These are phyloP conservation scores for Podospora didyma DNA, from an alignment of 495 filamentous ascomycete genomes.

Conservation along the genomic window DNA sequence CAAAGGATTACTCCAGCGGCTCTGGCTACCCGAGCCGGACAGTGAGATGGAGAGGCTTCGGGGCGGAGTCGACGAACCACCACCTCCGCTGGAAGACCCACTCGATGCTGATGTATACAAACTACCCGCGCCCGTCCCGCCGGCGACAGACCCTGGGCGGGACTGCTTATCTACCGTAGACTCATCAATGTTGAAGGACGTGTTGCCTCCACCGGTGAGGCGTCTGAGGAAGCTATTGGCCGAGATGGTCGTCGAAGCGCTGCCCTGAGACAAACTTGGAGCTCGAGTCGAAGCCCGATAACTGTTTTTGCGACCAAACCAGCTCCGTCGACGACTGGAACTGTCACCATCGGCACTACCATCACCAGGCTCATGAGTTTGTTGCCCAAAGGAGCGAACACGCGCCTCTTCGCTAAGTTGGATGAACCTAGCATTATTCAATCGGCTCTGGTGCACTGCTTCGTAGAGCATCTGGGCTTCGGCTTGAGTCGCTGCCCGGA, in stretches of 20 bases:
- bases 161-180: conserved; percentile 47
- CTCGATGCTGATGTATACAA: conserved; percentile 50
- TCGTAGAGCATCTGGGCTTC: conserved; percentile 80
- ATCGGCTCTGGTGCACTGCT: conserved; percentile 75
- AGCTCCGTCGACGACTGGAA: conserved; percentile 40
- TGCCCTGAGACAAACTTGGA: conserved; percentile 40
- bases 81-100: conserved; percentile 42
- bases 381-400: conserved; percentile 44
- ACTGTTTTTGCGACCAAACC: conserved; percentile 58
- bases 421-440: conserved; percentile 85
- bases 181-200: conserved; percentile 74
- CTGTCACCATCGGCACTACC: conserved; percentile 34
- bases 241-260: conserved; percentile 56
- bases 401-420: conserved; percentile 64
- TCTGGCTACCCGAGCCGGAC: conserved; percentile 36
- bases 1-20: conserved; percentile 49
- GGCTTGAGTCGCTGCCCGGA: conserved; percentile 71
- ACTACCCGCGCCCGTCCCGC: conserved; percentile 45
- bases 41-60: conserved; percentile 52
- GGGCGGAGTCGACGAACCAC: conserved; percentile 47
- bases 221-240: conserved; percentile 68
- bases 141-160: conserved; percentile 46
- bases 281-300: conserved; percentile 53
- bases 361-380: conserved; percentile 23
- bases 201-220: conserved; percentile 45